Percentiles rank a stretch among this genome's conserved stretches.
These are phyloP conservation scores for Kwoniella europaea DNA, from an alignment of 768 basidiomycete genomes.

Conservation along the genomic window DNA sequence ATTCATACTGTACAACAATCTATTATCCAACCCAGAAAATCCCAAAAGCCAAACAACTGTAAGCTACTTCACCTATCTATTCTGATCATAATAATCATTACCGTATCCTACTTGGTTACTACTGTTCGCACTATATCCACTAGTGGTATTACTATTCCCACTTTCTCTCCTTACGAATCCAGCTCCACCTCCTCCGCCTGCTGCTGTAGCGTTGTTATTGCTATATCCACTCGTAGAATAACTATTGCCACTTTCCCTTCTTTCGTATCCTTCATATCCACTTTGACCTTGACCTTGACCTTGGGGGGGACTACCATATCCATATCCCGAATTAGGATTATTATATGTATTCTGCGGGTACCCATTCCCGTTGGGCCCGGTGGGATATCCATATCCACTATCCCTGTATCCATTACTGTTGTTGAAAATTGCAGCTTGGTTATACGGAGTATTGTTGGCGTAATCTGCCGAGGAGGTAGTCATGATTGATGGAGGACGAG, in stretches of 20 bases:
- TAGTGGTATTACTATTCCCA: constrained; percentile 19
- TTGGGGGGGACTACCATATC: background rate
- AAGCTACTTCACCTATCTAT: background rate
- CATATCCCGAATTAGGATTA: background rate
- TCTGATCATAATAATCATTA: background rate
- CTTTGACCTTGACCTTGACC: background rate
- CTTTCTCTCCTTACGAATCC: constrained; percentile 21
- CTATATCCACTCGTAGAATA: background rate
- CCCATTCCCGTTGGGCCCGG: background rate
- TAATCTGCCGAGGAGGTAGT: constrained; percentile 20
- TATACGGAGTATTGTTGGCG: background rate
- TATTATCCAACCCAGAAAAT: background rate
- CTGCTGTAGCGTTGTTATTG: background rate
- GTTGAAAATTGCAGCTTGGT: background rate
- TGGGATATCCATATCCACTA: constrained; percentile 8
- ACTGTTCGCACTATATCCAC: constrained; percentile 10
- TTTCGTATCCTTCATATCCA: constrained; percentile 10
- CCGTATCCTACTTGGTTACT: background rate
- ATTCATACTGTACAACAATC: background rate
- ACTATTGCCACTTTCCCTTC: background rate
- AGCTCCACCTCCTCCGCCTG: background rate
- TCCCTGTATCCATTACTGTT: background rate
- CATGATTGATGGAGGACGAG: constrained; percentile 29
- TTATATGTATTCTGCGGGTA: background rate
- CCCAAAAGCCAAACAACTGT: background rate